A percentile compares a stretch with the other conserved stretches of the same genome.
Evolutionary conservation across 495 filamentous ascomycete genomes (phyloP).

Genomic region (Penicillium paxilli): DNA sequence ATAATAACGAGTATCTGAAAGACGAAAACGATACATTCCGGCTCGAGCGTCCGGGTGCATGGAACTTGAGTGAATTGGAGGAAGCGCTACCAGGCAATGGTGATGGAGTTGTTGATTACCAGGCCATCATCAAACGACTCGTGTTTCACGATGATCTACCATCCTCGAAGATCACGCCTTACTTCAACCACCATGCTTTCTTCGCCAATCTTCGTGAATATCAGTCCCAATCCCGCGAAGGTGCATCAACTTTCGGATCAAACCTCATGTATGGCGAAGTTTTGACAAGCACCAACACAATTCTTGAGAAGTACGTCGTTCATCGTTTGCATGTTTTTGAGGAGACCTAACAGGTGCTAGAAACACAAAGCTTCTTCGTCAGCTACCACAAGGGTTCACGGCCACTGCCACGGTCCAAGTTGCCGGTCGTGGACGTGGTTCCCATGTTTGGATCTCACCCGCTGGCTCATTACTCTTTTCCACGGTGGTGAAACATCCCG

Average conservation of each 20-base stretch:
- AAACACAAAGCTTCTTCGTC: conserved; percentile 74
- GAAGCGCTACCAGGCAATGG: conserved; percentile 55
- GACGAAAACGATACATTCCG: conserved; percentile 86
- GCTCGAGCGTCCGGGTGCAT: conserved; percentile 63
- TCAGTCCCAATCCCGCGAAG: conserved; percentile 52
- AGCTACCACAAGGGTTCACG: conserved; percentile 79
- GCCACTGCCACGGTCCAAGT: conserved; percentile 90
- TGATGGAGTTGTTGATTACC: conserved; percentile 73
- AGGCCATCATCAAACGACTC: conserved; percentile 68
- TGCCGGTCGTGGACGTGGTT: conserved; percentile 86
- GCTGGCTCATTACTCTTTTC: conserved; percentile 85
- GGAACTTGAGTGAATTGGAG: conserved; percentile 58
- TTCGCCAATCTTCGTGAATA: conserved; percentile 72
- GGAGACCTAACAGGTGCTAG: conserved; percentile 39
- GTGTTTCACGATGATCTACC: conserved; percentile 71
- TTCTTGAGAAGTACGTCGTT: conserved; percentile 78
- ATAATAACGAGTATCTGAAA: conserved; percentile 72
- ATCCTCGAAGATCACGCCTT: conserved; percentile 73
- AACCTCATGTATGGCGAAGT: conserved; percentile 87
- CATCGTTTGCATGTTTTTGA: neutral
- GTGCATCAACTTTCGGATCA: conserved; percentile 69
- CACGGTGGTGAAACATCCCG: conserved; percentile 77
- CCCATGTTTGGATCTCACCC: conserved; percentile 94
- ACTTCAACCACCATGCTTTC: conserved; percentile 82
- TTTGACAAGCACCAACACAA: conserved; percentile 89